Base-by-base conservation (phyloP, 768 basidiomycete species). In the Termitomyces sp. region DNA sequence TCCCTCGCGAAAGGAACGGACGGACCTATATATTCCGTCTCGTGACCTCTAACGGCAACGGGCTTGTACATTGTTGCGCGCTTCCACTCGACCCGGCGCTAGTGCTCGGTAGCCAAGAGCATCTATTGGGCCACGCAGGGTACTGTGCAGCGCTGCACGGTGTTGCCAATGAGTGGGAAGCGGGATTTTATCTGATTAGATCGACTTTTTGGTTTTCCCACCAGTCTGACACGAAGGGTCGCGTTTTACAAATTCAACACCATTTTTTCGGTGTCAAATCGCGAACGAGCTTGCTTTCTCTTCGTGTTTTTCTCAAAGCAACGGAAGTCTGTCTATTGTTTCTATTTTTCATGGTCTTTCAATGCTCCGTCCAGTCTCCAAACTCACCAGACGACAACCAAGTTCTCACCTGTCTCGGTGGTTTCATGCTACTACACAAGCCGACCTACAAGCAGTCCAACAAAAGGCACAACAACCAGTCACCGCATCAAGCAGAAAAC, bases 321-420 rank as follows among this genome's bases (percentile, higher is more conserved):
- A 28, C 36, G 46, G 20, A 57, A 51, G 20, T 11, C 15, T 45
- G 22, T 36, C 13, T 28, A 16, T 12, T 7, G 36, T 32, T 8
- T 45, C 20, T 40, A 20, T 40, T 51, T 59, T 68, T 59, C 58
- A 69, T 69, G 68, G 59, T 65, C 59, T 24, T 65, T 63, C 65
- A 65, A 69, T 69, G 68, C 68, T 68, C 55, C 58, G 64, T 35
- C 63, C 65, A 28, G 67, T 61, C 54, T 67, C 62, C 40, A 59
- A 61, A 46, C 38, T 69, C 53, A 55, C 64, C 36, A 63, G 64
- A 59, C 57, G 65, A 61, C 62, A 38, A 66, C 55, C 69, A 71
- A 66, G 61, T 72, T 54, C 68, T 73, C 55, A 65, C 69, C 46
- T 71, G 71, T 66, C 69, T 70, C 60, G 72, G 69, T 64, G 72